Percentiles rank a stretch among this genome's conserved stretches.
phyloP scores from a whole-genome alignment of 192 early-diverging fungal genomes.

The Chytriomyces sp. region DNA sequence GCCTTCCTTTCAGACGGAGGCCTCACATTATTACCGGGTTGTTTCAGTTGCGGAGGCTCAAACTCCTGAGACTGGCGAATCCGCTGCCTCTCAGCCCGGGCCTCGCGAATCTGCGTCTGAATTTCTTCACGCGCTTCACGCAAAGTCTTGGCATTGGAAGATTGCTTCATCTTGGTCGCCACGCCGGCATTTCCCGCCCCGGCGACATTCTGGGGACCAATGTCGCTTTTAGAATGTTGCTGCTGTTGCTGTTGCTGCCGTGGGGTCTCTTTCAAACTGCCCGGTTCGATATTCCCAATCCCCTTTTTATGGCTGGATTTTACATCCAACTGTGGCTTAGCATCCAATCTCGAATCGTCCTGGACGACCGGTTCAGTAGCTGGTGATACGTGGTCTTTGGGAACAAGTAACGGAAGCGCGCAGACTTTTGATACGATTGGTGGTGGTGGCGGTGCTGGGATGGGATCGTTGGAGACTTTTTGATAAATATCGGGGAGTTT shows the following conservation, averaged over 20 bases:
- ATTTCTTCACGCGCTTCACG: slow-evolving; percentile 33
- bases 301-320: not conserved
- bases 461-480: too few species aligned
- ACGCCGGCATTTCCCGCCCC: not conserved
- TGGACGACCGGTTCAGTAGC: too few species aligned
- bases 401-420: not conserved
- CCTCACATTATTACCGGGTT: not conserved
- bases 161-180: slow-evolving; percentile 2
- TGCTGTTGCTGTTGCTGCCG: not conserved
- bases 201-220: not conserved
- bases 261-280: not conserved
- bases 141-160: slow-evolving; percentile 28
- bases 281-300: not conserved
- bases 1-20: slow-evolving; percentile 6
- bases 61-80: slow-evolving; percentile 6
- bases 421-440: not conserved
- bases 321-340: not conserved
- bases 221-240: not conserved
- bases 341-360: not conserved
- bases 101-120: slow-evolving; percentile 33
- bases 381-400: too few species aligned
- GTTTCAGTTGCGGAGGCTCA: not conserved
- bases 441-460: not conserved
- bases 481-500: too few species aligned
- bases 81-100: slow-evolving; percentile 20